Evolutionary conservation across 129 eudicot species (phyloP), one percentile per base, ranked within the genome.

Genomic region (Artemisia argyi): DNA sequence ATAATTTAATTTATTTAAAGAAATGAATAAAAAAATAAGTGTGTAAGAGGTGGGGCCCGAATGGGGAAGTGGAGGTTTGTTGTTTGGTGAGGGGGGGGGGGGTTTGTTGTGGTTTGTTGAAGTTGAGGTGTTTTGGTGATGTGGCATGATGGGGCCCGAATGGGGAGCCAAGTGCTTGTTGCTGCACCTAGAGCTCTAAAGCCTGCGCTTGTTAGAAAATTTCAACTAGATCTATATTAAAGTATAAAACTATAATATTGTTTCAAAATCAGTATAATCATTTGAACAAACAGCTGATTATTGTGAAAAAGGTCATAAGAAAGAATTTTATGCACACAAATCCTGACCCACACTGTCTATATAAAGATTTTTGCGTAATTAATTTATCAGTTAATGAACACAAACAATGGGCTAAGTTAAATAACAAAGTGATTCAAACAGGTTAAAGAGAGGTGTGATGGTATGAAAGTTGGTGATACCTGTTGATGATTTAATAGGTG

Each of bases 391-490:
- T 14, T 6, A 32, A 54, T 19, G 13, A 46, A 58, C 22, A 44
- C 10, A 20, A 59, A 55, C 56, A 62, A 61, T 73, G 49, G 49
- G 62, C 32, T 35, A 17, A 11, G 13, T 12, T 47, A 15, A 48
- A 20, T n/a, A 72, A 61, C 35, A 24, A 73, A 39, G 39, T 55
- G 49, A 47, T 17, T 19, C 5, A 48, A 46, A 19, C 44, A 48
- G 24, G 22, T 48, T 47, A 46, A 16, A 22, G 24, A 16, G 56
- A 32, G 5, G 61, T 55, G 20, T 66, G 11, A 56, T 55, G 16
- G 46, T 28, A 76, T 76, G n/a, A 59, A 76, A 76, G 80, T 76
- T 68, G 68, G 74, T 56, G 80, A 57, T 68, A 47, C 28, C 65
- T 22, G 80, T 76, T 61, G 39, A 56, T 67, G 78, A 73, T 62